These are phyloP conservation scores for Sporothrix inflata DNA, from an alignment of 2,329 filamentous ascomycete species.

Conservation along the genomic window DNA sequence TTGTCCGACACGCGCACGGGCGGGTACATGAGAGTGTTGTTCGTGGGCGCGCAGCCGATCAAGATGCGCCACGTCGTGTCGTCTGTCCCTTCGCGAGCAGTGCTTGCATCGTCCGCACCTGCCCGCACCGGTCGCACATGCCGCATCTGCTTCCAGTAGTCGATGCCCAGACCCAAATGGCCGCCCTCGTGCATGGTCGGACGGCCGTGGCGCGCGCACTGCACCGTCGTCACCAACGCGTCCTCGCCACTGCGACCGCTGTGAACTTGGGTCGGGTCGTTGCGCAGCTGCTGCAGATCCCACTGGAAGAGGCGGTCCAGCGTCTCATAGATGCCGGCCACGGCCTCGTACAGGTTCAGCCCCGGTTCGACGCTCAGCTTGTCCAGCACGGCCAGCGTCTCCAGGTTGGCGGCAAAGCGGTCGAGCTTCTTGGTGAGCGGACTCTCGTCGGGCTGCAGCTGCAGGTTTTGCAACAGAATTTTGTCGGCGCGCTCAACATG, in stretches of 20 bases:
- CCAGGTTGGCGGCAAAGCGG: slow-evolving; percentile 71
- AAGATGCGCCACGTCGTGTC: slow-evolving; percentile 67
- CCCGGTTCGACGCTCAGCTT: slow-evolving; percentile 69
- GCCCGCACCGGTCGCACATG: slow-evolving; percentile 47
- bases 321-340: slow-evolving; percentile 73
- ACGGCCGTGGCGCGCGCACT: slow-evolving; percentile 71
- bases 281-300: slow-evolving; percentile 64
- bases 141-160: slow-evolving; percentile 74
- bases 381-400: slow-evolving; percentile 70
- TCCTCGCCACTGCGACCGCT: slow-evolving; percentile 51
- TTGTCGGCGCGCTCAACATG: slow-evolving; percentile 64
- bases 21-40: slow-evolving; percentile 50
- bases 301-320: slow-evolving; percentile 70
- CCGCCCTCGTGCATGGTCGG: slow-evolving; percentile 71
- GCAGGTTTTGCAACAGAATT: slow-evolving; percentile 68
- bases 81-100: neutral
- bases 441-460: slow-evolving; percentile 61
- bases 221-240: slow-evolving; percentile 58
- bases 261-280: slow-evolving; percentile 48
- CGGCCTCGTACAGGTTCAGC: slow-evolving; percentile 76
- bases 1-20: slow-evolving; percentile 71
- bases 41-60: slow-evolving; percentile 63
- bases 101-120: neutral
- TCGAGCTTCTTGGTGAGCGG: slow-evolving; percentile 72
- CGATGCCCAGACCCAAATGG: slow-evolving; percentile 69